Evolutionary conservation across 1,139 yeast species (phyloP).

Genomic region (Casaregolazyma lundiana): DNA sequence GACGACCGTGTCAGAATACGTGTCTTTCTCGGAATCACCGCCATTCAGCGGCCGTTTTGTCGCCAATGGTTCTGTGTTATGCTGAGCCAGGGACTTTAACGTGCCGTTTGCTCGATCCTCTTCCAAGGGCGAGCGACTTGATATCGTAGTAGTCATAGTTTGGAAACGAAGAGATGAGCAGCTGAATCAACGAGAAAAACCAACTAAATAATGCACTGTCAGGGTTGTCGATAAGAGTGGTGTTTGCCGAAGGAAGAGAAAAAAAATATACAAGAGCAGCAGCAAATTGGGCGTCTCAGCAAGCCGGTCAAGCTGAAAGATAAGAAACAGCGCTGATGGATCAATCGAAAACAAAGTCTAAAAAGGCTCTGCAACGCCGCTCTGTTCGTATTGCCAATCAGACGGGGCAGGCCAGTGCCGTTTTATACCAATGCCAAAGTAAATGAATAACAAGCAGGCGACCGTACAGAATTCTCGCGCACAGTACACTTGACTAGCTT

Average conservation of each 20-base stretch:
- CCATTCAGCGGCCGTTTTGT: conserved; percentile 22
- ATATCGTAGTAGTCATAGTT: conserved; percentile 9
- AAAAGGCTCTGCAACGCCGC: too few species aligned
- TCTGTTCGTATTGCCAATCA: too few species aligned
- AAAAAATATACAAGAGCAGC: not conserved
- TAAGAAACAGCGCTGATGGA: not conserved
- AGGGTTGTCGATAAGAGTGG: too few species aligned
- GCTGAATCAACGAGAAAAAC: too few species aligned
- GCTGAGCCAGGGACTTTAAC: conserved; percentile 78
- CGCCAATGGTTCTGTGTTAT: conserved; percentile 42
- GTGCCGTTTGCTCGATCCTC: conserved; percentile 40
- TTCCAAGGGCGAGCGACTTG: conserved; percentile 1
- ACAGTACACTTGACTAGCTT: not conserved
- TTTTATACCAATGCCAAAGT: too few species aligned
- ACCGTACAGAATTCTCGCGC: not conserved
- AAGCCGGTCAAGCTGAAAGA: not conserved
- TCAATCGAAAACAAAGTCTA: not conserved
- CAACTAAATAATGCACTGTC: too few species aligned
- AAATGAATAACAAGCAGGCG: not conserved
- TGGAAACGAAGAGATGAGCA: too few species aligned
- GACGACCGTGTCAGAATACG: not conserved
- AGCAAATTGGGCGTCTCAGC: not conserved
- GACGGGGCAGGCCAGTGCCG: too few species aligned
- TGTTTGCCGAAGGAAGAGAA: too few species aligned
- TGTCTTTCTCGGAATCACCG: conserved; percentile 41